These are phyloP conservation scores for Magnaporthiopsis rhizophila DNA, from an alignment of 2,329 filamentous ascomycete genomes.

Conservation along the genomic window DNA sequence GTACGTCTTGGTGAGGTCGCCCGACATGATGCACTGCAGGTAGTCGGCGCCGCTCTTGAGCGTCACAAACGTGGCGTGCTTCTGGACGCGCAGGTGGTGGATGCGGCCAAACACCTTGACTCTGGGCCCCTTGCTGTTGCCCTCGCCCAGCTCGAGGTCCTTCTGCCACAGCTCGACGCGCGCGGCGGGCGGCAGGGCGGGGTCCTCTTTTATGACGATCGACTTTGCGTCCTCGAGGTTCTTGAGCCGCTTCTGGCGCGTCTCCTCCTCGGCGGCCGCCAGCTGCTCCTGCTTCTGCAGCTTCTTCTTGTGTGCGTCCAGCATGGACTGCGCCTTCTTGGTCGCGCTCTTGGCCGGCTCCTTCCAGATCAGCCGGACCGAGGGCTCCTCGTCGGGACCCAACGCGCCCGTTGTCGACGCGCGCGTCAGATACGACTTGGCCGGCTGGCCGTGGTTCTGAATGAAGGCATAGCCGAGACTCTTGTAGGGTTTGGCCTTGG, in stretches of 20 bases:
- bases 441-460: constrained; percentile 51
- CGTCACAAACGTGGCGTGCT: constrained; percentile 81
- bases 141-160: constrained; percentile 35
- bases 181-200: constrained; percentile 64
- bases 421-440: constrained; percentile 58
- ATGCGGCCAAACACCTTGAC: constrained; percentile 78
- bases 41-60: constrained; percentile 76
- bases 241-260: constrained; percentile 60
- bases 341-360: constrained; percentile 73
- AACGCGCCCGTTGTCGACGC: constrained; percentile 56
- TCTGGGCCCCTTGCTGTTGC: constrained; percentile 57
- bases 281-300: constrained; percentile 67
- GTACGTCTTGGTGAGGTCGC: constrained; percentile 83
- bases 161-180: constrained; percentile 57
- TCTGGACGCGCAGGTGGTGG: constrained; percentile 73
- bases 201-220: constrained; percentile 62
- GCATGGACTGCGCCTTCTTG: constrained; percentile 74
- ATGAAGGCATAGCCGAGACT: constrained; percentile 70
- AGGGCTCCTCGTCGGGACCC: constrained; percentile 55
- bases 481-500: constrained; percentile 72
- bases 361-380: constrained; percentile 65
- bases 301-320: constrained; percentile 77
- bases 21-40: constrained; percentile 74
- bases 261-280: constrained; percentile 63
- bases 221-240: constrained; percentile 76